Conservation (phyloP, 192 early-diverging fungal genomes). For the Coemansia sp. region DNA sequence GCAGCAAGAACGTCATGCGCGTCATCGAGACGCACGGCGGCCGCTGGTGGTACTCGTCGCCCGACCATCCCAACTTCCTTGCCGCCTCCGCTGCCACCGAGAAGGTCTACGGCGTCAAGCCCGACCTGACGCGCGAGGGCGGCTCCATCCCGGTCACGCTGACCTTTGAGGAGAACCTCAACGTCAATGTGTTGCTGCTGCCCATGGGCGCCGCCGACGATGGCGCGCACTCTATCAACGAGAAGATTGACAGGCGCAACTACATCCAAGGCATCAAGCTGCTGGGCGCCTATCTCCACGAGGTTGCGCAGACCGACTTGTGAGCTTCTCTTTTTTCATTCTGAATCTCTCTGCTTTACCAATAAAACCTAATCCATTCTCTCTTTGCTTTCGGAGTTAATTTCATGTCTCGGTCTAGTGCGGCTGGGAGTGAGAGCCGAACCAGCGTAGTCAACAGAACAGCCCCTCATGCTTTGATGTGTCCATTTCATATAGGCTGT, state of each 20-base stretch:
- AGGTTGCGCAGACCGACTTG: constrained; percentile 63
- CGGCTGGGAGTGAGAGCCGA: no score
- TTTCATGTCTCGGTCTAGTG: no score
- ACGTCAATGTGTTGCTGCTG: constrained; percentile 87
- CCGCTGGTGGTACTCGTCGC: constrained; percentile 88
- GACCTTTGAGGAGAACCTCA: constrained; percentile 93
- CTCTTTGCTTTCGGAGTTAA: no score
- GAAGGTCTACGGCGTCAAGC: constrained; percentile 86
- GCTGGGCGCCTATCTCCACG: constrained; percentile 85
- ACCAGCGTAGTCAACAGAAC: no score
- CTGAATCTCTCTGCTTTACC: not conserved
- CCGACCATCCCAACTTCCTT: constrained; percentile 91
- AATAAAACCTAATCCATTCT: not conserved
- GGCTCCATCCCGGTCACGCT: constrained; percentile 98
- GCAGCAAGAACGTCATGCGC: constrained; percentile 80
- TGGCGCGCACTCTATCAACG: constrained; percentile 97
- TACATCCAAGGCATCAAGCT: constrained; percentile 96
- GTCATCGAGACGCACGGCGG: constrained; percentile 80
- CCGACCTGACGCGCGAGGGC: constrained; percentile 96
- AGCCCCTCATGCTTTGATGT: no score
- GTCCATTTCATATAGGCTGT: no score
- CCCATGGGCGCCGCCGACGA: constrained; percentile 95
- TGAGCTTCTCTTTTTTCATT: not conserved
- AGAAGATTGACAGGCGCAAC: constrained; percentile 91
- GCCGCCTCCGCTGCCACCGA: constrained; percentile 90